Evolutionary conservation across 495 filamentous ascomycete species (phyloP).

Genomic region (Tuber calosporum): DNA sequence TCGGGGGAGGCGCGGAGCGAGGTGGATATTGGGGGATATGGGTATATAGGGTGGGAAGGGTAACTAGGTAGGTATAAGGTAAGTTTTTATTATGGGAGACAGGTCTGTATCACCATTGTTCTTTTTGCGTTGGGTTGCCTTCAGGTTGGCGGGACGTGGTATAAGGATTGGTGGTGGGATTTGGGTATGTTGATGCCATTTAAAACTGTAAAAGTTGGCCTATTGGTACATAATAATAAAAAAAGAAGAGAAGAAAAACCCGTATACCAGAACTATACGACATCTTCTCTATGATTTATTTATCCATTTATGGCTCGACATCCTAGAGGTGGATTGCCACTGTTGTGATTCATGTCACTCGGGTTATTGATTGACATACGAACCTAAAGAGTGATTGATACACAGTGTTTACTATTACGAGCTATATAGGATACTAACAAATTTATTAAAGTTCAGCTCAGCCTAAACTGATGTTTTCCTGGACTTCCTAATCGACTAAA

Average conservation of each 20-base stretch:
- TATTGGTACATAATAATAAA: neutral
- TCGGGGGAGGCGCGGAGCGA: neutral
- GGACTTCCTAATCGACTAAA: neutral
- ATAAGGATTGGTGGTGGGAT: neutral
- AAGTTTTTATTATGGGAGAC: neutral
- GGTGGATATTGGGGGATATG: neutral
- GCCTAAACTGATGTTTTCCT: neutral
- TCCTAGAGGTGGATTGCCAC: neutral
- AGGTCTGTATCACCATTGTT: neutral
- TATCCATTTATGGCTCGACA: neutral
- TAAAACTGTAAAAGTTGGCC: conserved; percentile 1
- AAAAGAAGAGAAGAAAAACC: too few relatives aligned
- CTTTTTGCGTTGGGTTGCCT: neutral
- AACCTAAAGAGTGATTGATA: neutral
- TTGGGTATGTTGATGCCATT: neutral
- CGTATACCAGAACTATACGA: neutral
- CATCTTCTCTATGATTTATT: neutral
- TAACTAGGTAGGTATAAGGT: neutral
- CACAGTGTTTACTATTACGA: neutral
- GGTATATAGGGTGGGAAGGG: neutral
- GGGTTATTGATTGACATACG: neutral
- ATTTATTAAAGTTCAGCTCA: neutral
- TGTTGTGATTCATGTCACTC: neutral
- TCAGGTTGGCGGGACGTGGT: neutral
- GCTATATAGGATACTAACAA: neutral